phyloP scores from a whole-genome alignment of 495 filamentous ascomycete genomes.

The Podospora pseudopauciseta region DNA sequence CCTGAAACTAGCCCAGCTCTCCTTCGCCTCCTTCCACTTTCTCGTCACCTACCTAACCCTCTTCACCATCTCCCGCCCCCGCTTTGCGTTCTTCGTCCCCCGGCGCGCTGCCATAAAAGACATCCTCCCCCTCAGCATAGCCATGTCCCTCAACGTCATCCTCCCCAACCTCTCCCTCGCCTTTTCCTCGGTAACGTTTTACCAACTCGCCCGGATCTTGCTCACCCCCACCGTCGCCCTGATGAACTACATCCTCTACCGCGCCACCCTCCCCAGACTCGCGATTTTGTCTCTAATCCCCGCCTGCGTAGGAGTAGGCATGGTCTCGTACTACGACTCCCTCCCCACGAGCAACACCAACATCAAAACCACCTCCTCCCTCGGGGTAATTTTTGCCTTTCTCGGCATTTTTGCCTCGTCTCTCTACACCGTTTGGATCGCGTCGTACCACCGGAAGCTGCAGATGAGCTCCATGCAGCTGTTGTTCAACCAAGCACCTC shows the following conservation, averaged over 20 bases:
- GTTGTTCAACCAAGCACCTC: conserved; percentile 66
- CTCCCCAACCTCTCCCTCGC: conserved; percentile 71
- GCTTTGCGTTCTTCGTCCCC: conserved; percentile 57
- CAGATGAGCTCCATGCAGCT: conserved; percentile 69
- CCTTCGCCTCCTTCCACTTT: conserved; percentile 73
- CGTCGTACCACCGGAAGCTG: conserved; percentile 61
- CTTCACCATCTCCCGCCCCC: conserved; percentile 60
- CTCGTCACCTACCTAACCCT: conserved; percentile 64
- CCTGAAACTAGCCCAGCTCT: conserved; percentile 62
- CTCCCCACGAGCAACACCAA: conserved; percentile 45
- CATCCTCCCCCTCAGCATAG: conserved; percentile 60
- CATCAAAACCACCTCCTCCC: conserved; percentile 47
- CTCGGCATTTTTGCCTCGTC: conserved; percentile 61
- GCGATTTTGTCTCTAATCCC: conserved; percentile 58
- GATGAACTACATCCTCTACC: conserved; percentile 65
- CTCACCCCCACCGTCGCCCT: conserved; percentile 65
- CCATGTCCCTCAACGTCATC: conserved; percentile 71
- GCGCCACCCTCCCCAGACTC: conserved; percentile 51
- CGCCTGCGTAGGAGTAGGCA: conserved; percentile 63
- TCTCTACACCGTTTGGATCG: conserved; percentile 68
- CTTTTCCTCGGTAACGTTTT: conserved; percentile 69
- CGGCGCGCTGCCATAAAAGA: conserved; percentile 51
- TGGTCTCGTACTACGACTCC: conserved; percentile 71
- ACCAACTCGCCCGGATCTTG: conserved; percentile 68
- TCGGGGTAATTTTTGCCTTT: conserved; percentile 63